These are phyloP conservation scores for Theileria annulata DNA, from an alignment of 169 alveolate genomes.

Conservation along the genomic window DNA sequence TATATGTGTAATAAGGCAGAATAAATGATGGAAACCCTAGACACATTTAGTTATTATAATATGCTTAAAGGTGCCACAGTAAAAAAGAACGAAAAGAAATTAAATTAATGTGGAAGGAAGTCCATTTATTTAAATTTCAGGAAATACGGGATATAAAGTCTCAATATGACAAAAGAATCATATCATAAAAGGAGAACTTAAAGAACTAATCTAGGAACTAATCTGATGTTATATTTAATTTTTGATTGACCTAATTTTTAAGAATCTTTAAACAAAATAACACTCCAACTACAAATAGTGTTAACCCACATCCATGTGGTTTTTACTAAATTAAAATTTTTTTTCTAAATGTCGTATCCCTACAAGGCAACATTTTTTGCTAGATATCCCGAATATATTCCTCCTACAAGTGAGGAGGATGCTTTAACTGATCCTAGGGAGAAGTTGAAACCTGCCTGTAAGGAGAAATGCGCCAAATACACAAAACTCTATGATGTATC, in stretches of 20 bases:
- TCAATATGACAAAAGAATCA: neutral
- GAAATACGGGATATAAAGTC: neutral
- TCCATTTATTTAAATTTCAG: neutral
- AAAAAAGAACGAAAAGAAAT: neutral
- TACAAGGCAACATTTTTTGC: slow-evolving; percentile 49
- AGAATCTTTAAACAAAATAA: too few relatives aligned
- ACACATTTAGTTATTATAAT: neutral
- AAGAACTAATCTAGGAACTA: neutral
- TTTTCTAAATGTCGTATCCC: slow-evolving; percentile 61
- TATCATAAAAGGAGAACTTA: neutral
- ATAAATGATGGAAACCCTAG: neutral
- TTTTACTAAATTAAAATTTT: neutral
- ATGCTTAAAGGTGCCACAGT: slow-evolving; percentile 1
- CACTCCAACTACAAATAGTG: neutral
- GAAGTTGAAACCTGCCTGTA: slow-evolving; percentile 63
- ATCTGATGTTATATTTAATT: too few relatives aligned
- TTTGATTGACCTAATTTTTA: too few relatives aligned
- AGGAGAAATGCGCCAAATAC: slow-evolving; percentile 57
- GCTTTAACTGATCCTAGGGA: slow-evolving; percentile 63
- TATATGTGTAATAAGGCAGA: neutral
- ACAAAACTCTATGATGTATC: slow-evolving; percentile 64
- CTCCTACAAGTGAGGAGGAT: slow-evolving; percentile 67
- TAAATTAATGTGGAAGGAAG: neutral
- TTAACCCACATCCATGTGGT: neutral
- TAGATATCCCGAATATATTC: slow-evolving; percentile 64